Evolutionary conservation across 495 filamentous ascomycete genomes (phyloP).

Genomic region (Penicillium subrubescens): DNA sequence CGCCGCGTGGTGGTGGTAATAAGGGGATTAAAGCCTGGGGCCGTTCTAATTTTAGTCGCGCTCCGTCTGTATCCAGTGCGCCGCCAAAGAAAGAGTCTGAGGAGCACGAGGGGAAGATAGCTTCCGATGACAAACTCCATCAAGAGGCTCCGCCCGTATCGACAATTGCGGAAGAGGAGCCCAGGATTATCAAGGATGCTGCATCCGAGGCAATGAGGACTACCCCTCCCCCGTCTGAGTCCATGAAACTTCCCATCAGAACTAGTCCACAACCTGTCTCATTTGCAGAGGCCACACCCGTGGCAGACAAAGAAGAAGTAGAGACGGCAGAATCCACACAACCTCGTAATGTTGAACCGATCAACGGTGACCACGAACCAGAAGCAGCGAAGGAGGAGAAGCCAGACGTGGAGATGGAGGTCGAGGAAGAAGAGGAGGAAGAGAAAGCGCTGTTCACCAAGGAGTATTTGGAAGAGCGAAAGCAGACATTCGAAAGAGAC

Average conservation of each 20-base stretch:
- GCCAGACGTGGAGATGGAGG: neutral
- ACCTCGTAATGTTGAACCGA: neutral
- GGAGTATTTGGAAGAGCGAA: conserved; percentile 53
- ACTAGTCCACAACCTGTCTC: conserved; percentile 13
- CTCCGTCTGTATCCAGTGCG: conserved; percentile 32
- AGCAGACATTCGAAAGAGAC: conserved; percentile 50
- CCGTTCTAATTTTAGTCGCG: conserved; percentile 49
- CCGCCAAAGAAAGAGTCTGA: conserved; percentile 41
- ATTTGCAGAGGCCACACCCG: neutral
- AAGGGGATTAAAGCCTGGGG: conserved; percentile 64
- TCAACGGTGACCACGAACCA: neutral
- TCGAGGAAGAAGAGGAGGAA: conserved; percentile 37
- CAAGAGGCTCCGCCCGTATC: conserved; percentile 16
- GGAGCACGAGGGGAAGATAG: conserved; percentile 43
- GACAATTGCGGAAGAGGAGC: conserved; percentile 7
- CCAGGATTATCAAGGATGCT: conserved; percentile 4
- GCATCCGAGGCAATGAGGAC: neutral
- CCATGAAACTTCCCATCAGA: conserved; percentile 21
- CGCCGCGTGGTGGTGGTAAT: conserved; percentile 32
- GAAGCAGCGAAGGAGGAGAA: conserved; percentile 3
- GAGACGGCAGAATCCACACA: neutral
- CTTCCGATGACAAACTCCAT: conserved; percentile 24
- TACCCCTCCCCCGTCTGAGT: conserved; percentile 15
- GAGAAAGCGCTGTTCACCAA: conserved; percentile 50
- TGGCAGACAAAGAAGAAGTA: neutral